These are phyloP conservation scores for Aegilops sharonensis DNA, from an alignment of 176 grass and related monocot genomes.

Conservation along the genomic window DNA sequence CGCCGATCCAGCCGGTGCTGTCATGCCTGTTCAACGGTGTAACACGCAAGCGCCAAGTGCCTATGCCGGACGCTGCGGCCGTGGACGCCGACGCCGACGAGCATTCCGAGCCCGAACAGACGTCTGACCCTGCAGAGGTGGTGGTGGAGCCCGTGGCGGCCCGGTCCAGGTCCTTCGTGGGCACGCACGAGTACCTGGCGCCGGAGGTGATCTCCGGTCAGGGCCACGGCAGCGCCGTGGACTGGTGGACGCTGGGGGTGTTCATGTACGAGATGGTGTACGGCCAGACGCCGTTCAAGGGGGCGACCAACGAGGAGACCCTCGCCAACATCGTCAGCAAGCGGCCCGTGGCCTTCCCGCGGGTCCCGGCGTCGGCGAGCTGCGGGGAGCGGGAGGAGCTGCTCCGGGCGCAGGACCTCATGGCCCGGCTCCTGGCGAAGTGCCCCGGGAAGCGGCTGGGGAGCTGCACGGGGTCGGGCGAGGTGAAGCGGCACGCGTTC, in stretches of 20 bases:
- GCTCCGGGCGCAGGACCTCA: constrained; percentile 58
- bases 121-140: constrained; percentile 38
- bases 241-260: constrained; percentile 93
- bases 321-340: constrained; percentile 73
- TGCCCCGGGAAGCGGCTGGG: constrained; percentile 73
- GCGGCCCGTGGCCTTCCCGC: constrained; percentile 66
- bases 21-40: constrained; percentile 75
- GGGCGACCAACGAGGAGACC: constrained; percentile 79
- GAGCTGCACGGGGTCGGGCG: constrained; percentile 55
- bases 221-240: constrained; percentile 89
- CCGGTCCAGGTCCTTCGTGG: constrained; percentile 73
- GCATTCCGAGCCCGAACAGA: neutral
- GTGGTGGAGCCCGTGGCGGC: constrained; percentile 82
- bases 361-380: neutral
- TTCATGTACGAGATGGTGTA: constrained; percentile 96
- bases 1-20: constrained; percentile 85
- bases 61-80: neutral
- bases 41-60: constrained; percentile 37
- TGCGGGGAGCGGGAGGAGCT: constrained; percentile 54
- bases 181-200: constrained; percentile 66
- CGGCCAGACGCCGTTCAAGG: constrained; percentile 80
- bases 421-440: constrained; percentile 65
- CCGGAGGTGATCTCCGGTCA: constrained; percentile 83
- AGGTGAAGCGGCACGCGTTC: constrained; percentile 85
- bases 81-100: neutral